phyloP scores from a whole-genome alignment of 768 basidiomycete genomes.

The Lactifluus rugatus region DNA sequence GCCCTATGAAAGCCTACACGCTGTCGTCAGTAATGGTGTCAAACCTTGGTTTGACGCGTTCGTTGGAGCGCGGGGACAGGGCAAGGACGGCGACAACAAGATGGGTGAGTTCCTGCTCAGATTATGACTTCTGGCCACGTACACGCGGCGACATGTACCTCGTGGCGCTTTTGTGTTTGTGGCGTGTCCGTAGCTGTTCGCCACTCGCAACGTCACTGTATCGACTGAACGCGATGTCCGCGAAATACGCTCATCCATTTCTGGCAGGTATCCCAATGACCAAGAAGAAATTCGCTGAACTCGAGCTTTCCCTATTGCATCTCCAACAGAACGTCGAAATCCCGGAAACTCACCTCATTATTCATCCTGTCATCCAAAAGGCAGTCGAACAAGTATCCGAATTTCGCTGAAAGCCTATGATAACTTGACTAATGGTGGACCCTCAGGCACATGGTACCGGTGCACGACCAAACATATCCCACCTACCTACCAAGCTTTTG shows the following conservation, averaged over 20 bases:
- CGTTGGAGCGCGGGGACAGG: constrained; percentile 69
- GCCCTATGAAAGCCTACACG: too few relatives aligned
- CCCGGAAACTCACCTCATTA: constrained; percentile 86
- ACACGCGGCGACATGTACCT: background rate
- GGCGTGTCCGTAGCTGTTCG: background rate
- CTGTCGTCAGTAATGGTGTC: constrained; percentile 88
- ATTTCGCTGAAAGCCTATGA: background rate
- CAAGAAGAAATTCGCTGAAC: constrained; percentile 98
- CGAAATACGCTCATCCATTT: background rate
- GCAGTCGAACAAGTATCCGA: constrained; percentile 58
- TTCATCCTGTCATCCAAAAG: constrained; percentile 82
- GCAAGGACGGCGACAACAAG: constrained; percentile 71
- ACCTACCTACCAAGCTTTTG: constrained; percentile 62
- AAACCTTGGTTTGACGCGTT: constrained; percentile 99
- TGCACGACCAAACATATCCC: constrained; percentile 63
- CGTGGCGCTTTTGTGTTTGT: background rate
- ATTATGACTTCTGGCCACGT: background rate
- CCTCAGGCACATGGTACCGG: constrained; percentile 37
- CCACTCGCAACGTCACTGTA: background rate
- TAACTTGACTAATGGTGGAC: background rate
- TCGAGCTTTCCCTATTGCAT: constrained; percentile 88
- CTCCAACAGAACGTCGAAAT: constrained; percentile 99
- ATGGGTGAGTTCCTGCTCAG: constrained; percentile 45
- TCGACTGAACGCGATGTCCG: background rate
- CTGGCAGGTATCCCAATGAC: constrained; percentile 82